Evolutionary conservation across 495 filamentous ascomycete genomes (phyloP).

Genomic region (Jackrogersella multiformis): DNA sequence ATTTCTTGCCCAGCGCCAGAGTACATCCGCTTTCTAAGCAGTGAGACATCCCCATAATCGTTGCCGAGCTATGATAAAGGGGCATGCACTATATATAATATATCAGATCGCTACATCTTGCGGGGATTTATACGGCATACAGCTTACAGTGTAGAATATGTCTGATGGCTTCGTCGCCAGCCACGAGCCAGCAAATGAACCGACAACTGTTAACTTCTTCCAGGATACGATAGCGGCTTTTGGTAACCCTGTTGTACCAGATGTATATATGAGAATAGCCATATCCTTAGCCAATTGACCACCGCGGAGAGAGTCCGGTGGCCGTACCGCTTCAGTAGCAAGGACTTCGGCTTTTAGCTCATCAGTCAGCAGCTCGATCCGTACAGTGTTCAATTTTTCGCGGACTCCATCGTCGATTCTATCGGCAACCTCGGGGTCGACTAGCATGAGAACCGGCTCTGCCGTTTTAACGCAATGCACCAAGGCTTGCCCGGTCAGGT

Average conservation of each 20-base stretch:
- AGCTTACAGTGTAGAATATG: constrained; percentile 79
- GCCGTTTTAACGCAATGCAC: constrained; percentile 81
- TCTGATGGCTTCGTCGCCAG: constrained; percentile 67
- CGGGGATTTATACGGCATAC: neutral
- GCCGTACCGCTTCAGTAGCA: constrained; percentile 65
- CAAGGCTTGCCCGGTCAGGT: constrained; percentile 77
- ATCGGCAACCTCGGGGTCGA: constrained; percentile 72
- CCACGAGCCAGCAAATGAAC: constrained; percentile 65
- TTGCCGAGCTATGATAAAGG: constrained; percentile 88
- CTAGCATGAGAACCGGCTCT: constrained; percentile 72
- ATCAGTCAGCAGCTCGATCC: constrained; percentile 69
- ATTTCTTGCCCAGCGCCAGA: constrained; percentile 78
- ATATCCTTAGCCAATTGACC: constrained; percentile 64
- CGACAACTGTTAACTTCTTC: constrained; percentile 68
- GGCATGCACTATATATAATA: constrained; percentile 76
- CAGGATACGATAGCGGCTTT: constrained; percentile 89
- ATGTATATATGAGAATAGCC: constrained; percentile 83
- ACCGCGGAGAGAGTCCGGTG: constrained; percentile 67
- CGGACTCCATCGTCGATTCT: constrained; percentile 60
- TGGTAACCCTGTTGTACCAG: constrained; percentile 89
- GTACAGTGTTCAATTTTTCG: constrained; percentile 55
- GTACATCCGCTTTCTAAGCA: constrained; percentile 69
- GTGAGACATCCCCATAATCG: constrained; percentile 72
- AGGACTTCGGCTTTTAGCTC: constrained; percentile 71
- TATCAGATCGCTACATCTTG: neutral